A percentile compares a stretch with the other conserved stretches of the same genome.
Conservation (phyloP, 2,329 filamentous ascomycete species). For the Teratosphaeria pseudoeucalypti region DNA sequence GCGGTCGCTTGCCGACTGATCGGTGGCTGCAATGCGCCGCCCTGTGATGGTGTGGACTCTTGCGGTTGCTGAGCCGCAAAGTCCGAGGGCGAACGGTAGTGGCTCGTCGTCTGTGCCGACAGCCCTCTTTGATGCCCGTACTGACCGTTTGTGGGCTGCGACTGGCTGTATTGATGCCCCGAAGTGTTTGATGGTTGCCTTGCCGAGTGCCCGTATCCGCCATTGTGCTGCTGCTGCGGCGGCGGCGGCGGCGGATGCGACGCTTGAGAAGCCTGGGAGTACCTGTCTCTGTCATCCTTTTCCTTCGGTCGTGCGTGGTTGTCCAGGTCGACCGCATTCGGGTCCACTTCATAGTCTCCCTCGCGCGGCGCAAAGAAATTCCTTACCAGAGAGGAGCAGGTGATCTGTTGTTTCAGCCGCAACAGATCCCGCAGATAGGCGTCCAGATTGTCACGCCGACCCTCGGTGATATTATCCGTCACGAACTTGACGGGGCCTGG, state of each 20-base stretch:
- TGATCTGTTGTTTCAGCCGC: conserved; percentile 72
- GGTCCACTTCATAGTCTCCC: conserved; percentile 88
- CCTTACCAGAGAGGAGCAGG: conserved; percentile 71
- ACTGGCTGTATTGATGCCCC: conserved; percentile 16
- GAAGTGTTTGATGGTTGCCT: conserved; percentile 10
- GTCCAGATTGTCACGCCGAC: conserved; percentile 81
- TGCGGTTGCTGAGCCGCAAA: conserved; percentile 7
- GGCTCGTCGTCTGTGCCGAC: conserved; percentile 2
- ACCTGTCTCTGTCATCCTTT: conserved; percentile 43
- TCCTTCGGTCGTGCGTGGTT: conserved; percentile 62
- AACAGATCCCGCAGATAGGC: conserved; percentile 92
- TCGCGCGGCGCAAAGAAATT: conserved; percentile 84
- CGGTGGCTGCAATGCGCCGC: background rate
- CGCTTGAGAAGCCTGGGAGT: conserved; percentile 25
- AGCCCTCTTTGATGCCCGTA: conserved; percentile 6
- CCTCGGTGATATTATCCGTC: conserved; percentile 94
- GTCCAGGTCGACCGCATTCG: conserved; percentile 44
- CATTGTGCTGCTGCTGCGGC: conserved; percentile 9
- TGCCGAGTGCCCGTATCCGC: conserved; percentile 9
- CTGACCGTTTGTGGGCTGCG: conserved; percentile 8
- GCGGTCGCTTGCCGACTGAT: conserved; percentile 7
- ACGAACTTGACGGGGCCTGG: conserved; percentile 95
- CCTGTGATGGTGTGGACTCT: background rate
- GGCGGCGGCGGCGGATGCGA: conserved; percentile 3
- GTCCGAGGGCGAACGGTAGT: conserved; percentile 19